Evolutionary conservation across 2,329 filamentous ascomycete species (phyloP), one percentile per base, ranked within the genome.

Genomic region (Aaosphaeria arxii): DNA sequence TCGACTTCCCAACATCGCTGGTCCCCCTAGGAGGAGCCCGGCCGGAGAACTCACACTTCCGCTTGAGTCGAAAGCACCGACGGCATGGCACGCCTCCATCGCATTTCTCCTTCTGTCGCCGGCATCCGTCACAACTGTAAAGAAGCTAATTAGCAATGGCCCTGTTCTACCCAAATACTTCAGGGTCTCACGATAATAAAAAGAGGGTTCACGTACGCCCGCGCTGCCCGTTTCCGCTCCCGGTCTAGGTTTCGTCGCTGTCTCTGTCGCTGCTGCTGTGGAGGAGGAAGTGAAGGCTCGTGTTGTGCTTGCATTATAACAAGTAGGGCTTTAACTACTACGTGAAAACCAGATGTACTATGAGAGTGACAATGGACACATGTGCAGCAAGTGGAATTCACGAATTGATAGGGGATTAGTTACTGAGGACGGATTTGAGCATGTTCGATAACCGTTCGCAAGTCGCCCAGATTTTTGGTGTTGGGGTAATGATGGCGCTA

Each of bases 91-190:
- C 70, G 43, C 78, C 79, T 42, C 78, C 79, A 55, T 81, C 77
- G 56, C 78, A 81, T 64, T 80, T 80, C 61, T 81, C 78, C 58
- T 81, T 81, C 48, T 78, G 72, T 52, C 77, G 72, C 49, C 78
- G 77, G 61, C 78, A 81, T 45, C 75, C 75, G 58, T 80, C 77
- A 57, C 78, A 81, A 13, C 33, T 36, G 33, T 9, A 36, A 13
- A 13, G 9, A 36, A 36, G 17, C 17, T 24, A 24, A 3, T 24
- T 24, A 24, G 17, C 17, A 24, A 24, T 24, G 17, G 17, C 17
- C 17, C 17, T 24, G 17, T 24, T 24, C 17, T 24, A 24, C 17
- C 17, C 17, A 24, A 24, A 24, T 24, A 24, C 17, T 24, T 24
- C 17, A 24, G 17, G 17, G 17, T 24, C 17, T 24, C 17, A 24